Base-by-base conservation (phyloP, 2,329 filamentous ascomycete species). In the Colletotrichum sp. region DNA sequence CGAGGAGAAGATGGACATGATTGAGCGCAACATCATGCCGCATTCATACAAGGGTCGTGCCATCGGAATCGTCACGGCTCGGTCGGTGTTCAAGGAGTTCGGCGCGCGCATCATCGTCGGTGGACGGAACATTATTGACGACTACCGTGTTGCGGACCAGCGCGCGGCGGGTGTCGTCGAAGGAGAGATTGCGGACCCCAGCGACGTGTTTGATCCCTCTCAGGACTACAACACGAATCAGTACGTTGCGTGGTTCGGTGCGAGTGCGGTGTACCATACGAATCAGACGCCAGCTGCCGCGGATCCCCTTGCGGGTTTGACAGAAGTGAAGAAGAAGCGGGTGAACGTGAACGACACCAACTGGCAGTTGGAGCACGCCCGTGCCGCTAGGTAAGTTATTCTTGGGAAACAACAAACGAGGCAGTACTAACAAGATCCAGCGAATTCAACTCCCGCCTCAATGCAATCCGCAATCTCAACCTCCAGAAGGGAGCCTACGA, bases 201-300 rank as follows among this genome's bases (percentile, higher is more conserved):
- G 96, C 76, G 97, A 99, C 84, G 90, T 90, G 76, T 90, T 96
- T 57, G 91, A 96, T 30, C 90, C 91, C 10, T 95, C 94, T 52
- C 94, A 98, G 83, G 90, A 93, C n/a, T 99, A 99, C 89, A 98
- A 99, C 89, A 96, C 96, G 87, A 99, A 99, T 83, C 96, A 98
- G 84, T 99, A 98, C 82, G 97, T 99, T 32, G 97, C 97, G 32
- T 99, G 97, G 97, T 96, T 98, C 83, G 97, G 97, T 66, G 97
- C 97, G 64, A 99, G 96, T 84, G 94, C 95, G 52, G 97, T 99
- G 28, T 99, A 99, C 83, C 96, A 99, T 83, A 95, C 95, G 15
- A 93, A 93, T 72, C 74, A 76, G 28, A 91, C 90, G 2, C 95
- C 95, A 2, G 93, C 94, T 26, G 92, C 95, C n/a, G 95, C 95